Evolutionary conservation across 1,284 basidiomycete genomes (phyloP).

Genomic region (Inonotus obliquus): DNA sequence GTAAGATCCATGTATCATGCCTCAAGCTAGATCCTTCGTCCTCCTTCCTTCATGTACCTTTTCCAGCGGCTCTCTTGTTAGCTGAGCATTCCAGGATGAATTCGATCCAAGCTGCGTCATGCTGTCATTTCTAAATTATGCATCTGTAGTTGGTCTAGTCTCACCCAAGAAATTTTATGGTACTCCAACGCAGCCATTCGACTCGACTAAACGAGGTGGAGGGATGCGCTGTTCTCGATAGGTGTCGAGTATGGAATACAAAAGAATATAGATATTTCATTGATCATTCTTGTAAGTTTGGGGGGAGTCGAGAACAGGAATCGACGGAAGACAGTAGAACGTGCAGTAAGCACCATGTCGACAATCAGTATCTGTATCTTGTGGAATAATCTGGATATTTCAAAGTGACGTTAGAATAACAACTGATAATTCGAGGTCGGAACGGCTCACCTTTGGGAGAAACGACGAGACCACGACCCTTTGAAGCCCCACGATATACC

Average conservation of each 20-base stretch:
- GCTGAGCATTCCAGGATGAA: not conserved
- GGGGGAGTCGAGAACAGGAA: not conserved
- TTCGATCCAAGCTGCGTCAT: too few relatives aligned
- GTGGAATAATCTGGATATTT: slow-evolving; percentile 69
- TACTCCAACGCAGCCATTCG: too few relatives aligned
- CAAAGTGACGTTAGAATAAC: not conserved
- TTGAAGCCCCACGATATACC: slow-evolving; percentile 95
- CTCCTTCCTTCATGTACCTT: not conserved
- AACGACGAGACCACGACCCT: slow-evolving; percentile 96
- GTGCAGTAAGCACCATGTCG: not conserved
- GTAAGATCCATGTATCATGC: not conserved
- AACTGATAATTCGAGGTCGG: not conserved
- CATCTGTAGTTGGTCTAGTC: too few relatives aligned
- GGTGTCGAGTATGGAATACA: too few relatives aligned
- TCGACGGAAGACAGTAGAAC: not conserved
- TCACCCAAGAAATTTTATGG: too few relatives aligned
- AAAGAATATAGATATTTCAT: too few relatives aligned
- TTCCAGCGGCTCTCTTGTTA: not conserved
- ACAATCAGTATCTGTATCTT: slow-evolving; percentile 67
- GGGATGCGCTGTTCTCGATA: too few relatives aligned
- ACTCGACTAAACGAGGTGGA: too few relatives aligned
- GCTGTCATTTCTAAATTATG: too few relatives aligned
- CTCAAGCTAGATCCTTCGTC: not conserved
- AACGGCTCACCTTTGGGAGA: slow-evolving; percentile 80
- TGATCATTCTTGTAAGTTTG: too few relatives aligned